Evolutionary conservation across 2,329 filamentous ascomycete species (phyloP), one percentile per base, ranked within the genome.

Genomic region (Stachybotrys chlorohalonatus): DNA sequence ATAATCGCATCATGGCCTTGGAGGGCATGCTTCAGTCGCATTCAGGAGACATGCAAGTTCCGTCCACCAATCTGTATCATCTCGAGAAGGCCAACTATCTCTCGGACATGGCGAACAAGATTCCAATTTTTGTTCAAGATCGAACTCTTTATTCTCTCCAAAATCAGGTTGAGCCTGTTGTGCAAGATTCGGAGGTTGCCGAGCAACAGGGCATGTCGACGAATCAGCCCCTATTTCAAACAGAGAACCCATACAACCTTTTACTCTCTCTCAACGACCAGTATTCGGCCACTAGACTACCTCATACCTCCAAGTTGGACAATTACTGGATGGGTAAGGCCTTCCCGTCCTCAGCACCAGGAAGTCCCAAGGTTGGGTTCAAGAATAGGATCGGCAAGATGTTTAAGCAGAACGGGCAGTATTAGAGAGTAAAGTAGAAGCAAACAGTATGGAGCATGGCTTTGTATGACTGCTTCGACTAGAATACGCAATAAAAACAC

Each of bases 51-150:
- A 16, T 57, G 53, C 51, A 49, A 11, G 30, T 5, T 58, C 66
- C 16, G 54, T 62, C 32, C 60, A 53, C 11, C 58, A 63, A 1
- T 58, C 24, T 24, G 24, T 70, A n/a, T 64, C 64, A 13, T 9
- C 9, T 42, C 6, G 9, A 42, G 36, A 9, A 9, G 36, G 6
- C 36, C 36, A 42, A 9, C 13, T 42, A 13, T 42, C 2, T 42
- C 4, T 24, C 24, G 24, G 24, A 24, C 24, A 24, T 24, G 24
- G 4, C 24, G 24, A 24, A 24, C 4, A 2, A 5, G 2, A 13
- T 42, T 9, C 36, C 36, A 42, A 13, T 5, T 5, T 9, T 13
- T 42, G 9, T 42, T 5, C 8, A 42, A 13, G 36, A 42, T 13
- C 9, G 13, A 13, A 42, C 36, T 9, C 9, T 9, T 13, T 9